Evolutionary conservation across 495 filamentous ascomycete species (phyloP).

Genomic region (Thermochaetoides thermophila): DNA sequence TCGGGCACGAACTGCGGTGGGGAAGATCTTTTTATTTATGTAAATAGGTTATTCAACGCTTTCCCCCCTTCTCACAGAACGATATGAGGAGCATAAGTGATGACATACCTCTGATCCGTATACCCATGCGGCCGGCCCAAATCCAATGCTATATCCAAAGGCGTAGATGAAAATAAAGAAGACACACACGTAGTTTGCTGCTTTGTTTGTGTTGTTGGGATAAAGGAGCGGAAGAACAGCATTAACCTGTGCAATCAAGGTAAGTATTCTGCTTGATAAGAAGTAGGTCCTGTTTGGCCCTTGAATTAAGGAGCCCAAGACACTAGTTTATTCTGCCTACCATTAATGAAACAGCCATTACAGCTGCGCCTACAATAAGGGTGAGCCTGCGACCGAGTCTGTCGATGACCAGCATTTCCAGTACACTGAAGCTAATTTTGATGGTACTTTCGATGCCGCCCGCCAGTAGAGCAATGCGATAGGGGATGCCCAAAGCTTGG

Average conservation of each 20-base stretch:
- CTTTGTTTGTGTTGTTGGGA: slow-evolving; percentile 33
- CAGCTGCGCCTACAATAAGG: slow-evolving; percentile 24
- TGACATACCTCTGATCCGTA: slow-evolving; percentile 38
- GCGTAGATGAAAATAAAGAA: slow-evolving; percentile 44
- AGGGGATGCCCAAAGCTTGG: slow-evolving; percentile 28
- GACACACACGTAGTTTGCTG: slow-evolving; percentile 36
- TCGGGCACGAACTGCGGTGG: slow-evolving; percentile 34
- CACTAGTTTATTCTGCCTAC: slow-evolving; percentile 14
- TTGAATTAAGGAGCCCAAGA: no score
- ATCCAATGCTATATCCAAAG: slow-evolving; percentile 40
- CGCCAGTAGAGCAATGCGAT: slow-evolving; percentile 29
- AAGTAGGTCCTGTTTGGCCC: no score
- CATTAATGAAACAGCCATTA: slow-evolving; percentile 34
- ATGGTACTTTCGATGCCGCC: slow-evolving; percentile 37
- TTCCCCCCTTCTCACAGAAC: no score
- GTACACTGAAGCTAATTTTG: slow-evolving; percentile 34
- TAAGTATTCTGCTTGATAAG: no score
- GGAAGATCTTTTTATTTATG: slow-evolving; percentile 30
- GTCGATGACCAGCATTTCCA: slow-evolving; percentile 38
- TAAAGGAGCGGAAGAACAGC: slow-evolving; percentile 35
- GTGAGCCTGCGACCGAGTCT: slow-evolving; percentile 29
- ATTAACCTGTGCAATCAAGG: slow-evolving; percentile 28
- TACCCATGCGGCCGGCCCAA: slow-evolving; percentile 43
- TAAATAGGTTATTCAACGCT: no score
- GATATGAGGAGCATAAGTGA: no score